Conservation (phyloP, 345 rosid species). For the Psidium guajava region DNA sequence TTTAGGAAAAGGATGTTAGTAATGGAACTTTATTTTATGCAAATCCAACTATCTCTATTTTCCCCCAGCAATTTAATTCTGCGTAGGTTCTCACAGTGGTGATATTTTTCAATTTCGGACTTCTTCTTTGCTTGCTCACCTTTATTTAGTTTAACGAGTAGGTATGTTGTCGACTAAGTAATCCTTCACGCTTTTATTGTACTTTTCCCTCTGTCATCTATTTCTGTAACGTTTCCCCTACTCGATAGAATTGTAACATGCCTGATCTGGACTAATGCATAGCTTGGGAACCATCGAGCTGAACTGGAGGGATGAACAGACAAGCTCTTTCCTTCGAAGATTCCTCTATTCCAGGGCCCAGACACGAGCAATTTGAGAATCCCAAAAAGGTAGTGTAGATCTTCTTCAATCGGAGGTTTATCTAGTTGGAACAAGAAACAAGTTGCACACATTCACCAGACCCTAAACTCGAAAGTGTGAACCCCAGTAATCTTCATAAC, state of each 20-base stretch:
- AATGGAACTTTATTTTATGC: background rate
- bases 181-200: no score
- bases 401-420: slow-evolving; percentile 98
- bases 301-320: slow-evolving; percentile 71
- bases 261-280: slow-evolving; percentile 86
- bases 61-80: background rate
- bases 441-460: background rate
- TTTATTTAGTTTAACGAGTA: no score
- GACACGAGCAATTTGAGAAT: slow-evolving; percentile 70
- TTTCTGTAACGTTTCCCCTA: no score
- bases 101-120: no score
- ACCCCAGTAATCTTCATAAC: no score
- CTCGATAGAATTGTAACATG: background rate
- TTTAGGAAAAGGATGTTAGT: background rate
- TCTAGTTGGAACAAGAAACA: slow-evolving; percentile 26
- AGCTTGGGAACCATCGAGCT: slow-evolving; percentile 99
- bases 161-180: no score
- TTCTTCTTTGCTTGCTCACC: no score
- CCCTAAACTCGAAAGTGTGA: no score
- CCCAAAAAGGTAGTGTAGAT: slow-evolving; percentile 80
- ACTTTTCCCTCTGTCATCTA: no score
- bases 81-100: no score
- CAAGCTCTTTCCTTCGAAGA: slow-evolving; percentile 86
- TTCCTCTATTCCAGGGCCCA: slow-evolving; percentile 94
- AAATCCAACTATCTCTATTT: background rate